Conservation (phyloP, 1,284 basidiomycete species). For the Uromyces viciae-fabae region DNA sequence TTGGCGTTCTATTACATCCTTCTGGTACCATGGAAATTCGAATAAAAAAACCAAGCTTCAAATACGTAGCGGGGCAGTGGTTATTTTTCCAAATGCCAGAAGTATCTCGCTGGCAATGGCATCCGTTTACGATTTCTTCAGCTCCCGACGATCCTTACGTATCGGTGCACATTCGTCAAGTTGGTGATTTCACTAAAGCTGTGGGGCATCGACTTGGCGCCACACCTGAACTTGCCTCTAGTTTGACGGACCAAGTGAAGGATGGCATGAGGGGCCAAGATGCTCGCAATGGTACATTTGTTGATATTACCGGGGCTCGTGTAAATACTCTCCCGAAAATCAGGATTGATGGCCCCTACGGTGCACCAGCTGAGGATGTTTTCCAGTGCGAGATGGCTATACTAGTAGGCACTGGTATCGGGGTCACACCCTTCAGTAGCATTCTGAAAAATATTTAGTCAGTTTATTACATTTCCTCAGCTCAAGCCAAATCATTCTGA, state of each 20-base stretch:
- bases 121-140: constrained; percentile 83
- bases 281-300: constrained; percentile 68
- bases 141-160: constrained; percentile 85
- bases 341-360: constrained; percentile 76
- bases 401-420: constrained; percentile 81
- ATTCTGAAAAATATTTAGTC: constrained; percentile 88
- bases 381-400: constrained; percentile 78
- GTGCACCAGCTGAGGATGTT: constrained; percentile 83
- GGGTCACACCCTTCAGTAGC: constrained; percentile 77
- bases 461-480: not conserved
- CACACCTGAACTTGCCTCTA: constrained; percentile 67
- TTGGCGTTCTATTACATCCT: constrained; percentile 61
- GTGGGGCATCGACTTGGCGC: constrained; percentile 78
- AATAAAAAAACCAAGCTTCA: constrained; percentile 79
- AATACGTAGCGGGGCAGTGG: constrained; percentile 85
- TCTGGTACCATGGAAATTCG: constrained; percentile 79
- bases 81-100: constrained; percentile 81
- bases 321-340: constrained; percentile 63
- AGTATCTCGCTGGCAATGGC: constrained; percentile 74
- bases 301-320: constrained; percentile 63
- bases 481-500: not conserved
- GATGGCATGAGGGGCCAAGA: constrained; percentile 61
- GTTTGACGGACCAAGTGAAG: constrained; percentile 70
- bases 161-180: constrained; percentile 82
- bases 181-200: constrained; percentile 76